Evolutionary conservation across 2,329 filamentous ascomycete species (phyloP).

Genomic region (Calonectria hawksworthii): DNA sequence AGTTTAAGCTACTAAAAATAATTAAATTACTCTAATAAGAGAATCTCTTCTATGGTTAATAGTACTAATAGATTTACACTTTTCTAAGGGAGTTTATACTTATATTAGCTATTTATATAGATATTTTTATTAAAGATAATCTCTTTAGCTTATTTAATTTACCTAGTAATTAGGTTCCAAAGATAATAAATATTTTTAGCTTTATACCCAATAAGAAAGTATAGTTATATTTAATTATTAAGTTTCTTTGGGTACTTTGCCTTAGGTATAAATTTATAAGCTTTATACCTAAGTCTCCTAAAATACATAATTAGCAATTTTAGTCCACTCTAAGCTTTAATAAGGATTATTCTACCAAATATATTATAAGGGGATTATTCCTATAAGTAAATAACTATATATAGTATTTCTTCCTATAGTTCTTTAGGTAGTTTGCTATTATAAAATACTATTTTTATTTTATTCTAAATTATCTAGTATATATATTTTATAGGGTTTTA

Average conservation of each 20-base stretch:
- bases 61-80: not conserved
- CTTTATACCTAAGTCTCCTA: not conserved
- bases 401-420: not conserved
- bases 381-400: not conserved
- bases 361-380: not conserved
- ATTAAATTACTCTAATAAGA: not conserved
- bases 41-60: not conserved
- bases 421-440: not conserved
- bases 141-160: not conserved
- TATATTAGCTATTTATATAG: not conserved
- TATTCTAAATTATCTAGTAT: not conserved
- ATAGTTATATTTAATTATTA: not conserved
- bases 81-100: not conserved
- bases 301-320: not conserved
- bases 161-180: not conserved
- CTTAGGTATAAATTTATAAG: not conserved
- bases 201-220: not conserved
- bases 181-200: not conserved
- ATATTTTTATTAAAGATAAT: not conserved
- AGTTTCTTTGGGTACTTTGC: not conserved
- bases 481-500: not conserved
- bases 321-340: not conserved
- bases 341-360: not conserved
- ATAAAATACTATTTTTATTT: not conserved
- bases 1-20: not conserved